A percentile compares a stretch with the other conserved stretches of the same genome.
Conservation (phyloP, 208 protist genomes). For the Leishmania tarentolae region DNA sequence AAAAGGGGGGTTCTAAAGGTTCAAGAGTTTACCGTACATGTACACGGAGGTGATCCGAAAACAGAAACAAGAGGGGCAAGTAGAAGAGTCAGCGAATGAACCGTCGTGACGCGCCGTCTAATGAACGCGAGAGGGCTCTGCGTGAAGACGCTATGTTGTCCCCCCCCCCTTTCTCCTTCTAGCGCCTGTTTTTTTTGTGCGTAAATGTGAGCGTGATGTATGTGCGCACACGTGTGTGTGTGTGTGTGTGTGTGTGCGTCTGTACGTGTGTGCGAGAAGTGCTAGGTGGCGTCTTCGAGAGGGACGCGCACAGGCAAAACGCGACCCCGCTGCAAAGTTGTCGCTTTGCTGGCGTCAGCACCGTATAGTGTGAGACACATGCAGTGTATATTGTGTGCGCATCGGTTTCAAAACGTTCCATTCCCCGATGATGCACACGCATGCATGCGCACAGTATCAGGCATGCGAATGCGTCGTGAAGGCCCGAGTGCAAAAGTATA, state of each 20-base stretch:
- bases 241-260: not conserved
- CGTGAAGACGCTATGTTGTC: not conserved
- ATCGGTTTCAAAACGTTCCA: not conserved
- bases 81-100: not conserved
- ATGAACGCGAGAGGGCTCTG: not conserved
- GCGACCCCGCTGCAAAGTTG: constrained; percentile 3
- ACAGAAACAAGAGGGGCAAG: not conserved
- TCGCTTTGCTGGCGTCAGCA: constrained; percentile 1
- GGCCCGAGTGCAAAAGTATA: constrained; percentile 7
- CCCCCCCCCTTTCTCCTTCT: not conserved
- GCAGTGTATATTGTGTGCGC: not conserved
- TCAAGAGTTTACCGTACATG: constrained; percentile 8
- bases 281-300: not conserved
- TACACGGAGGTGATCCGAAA: not conserved
- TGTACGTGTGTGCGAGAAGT: not conserved
- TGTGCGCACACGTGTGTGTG: not conserved
- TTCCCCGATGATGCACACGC: not conserved
- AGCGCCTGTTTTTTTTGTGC: not conserved
- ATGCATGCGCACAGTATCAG: not conserved
- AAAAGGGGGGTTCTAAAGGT: not conserved
- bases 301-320: not conserved
- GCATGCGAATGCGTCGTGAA: not conserved
- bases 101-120: not conserved
- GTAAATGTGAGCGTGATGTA: not conserved
- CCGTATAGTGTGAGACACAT: not conserved